Base-by-base conservation (phyloP, 257 asterid species). In the Linaria vulgaris region DNA sequence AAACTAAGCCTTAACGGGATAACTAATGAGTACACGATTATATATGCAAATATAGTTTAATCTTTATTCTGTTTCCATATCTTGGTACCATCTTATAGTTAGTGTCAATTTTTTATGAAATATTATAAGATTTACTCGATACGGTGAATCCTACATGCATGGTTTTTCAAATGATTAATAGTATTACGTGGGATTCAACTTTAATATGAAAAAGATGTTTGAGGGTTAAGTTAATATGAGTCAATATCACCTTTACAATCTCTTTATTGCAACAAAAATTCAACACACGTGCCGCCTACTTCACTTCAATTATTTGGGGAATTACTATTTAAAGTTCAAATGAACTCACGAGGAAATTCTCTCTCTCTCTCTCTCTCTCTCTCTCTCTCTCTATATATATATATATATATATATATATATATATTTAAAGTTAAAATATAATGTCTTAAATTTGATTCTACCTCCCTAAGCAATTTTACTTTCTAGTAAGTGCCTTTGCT, bases 271-370 rank as follows among this genome's bases (percentile, higher is more conserved):
- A 43, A 54, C 51, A 7, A 34, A 34, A 38, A 47, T 47, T 25
- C 13, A 47, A 38, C 53, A 47, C 66, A 47, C 66, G 69, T 66
- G 59, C 54, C 30, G 19, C 55, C 44, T 55, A 61, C 49, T 37
- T 72, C 44, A 54, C 49, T 37, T 72, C 61, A 54, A 72, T 72
- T 72, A 66, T 60, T 72, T 24, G 19, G 21, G n/a, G 19, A 51
- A 12, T 13, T 44, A 3, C 5, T 27, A 27, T 27, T 31, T 64
- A 9, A 69, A 47, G 34, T 27, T 27, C 6, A 27, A 27, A 27
- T 27, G 61, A 56, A 62, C 2, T 46, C 64, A 45, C 69, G 12
- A 46, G 53, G 75, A 63, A 70, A 55, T 31, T 50, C 49, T 23
- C 46, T 23, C 15, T 30, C n/a, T n/a, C n/a, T n/a, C n/a, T n/a